Evolutionary conservation across 768 basidiomycete genomes (phyloP), one percentile per base, ranked within the genome.

Genomic region (Boletales sp.): DNA sequence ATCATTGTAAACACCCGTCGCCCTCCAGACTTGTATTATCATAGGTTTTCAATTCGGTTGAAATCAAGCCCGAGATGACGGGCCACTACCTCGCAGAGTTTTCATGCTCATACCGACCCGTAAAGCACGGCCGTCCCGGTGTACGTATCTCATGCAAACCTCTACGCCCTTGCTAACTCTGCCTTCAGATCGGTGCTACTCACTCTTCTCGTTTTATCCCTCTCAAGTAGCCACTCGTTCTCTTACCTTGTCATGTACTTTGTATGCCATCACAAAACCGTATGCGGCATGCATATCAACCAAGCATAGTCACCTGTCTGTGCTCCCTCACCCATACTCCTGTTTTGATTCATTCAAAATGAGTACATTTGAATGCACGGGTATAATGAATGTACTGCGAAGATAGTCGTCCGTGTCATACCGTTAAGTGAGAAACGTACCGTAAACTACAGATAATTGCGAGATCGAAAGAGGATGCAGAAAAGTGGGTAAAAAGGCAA

Each of bases 51-150:
- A 93, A 92, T 79, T 86, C 92, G 38, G 93, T 97, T 56, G 95
- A 98, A 76, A 94, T 98, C 80, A 98, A 95, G 80, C 94, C 97
- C 58, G 97, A 99, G 74, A 99, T 99, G 97, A 91, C 89, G 56
- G 97, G 97, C 52, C 94, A 95, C 84, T 98, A 99, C 78, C 93
- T 98, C 68, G 97, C 81, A 56, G 97, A 99, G 77, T 91, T 90
- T 77, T 90, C 90, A 29, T 90, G 90, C 78, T 93, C 95, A 53
- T 98, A 97, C 87, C 83, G 88, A 69, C 95, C 95, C 64, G 95
- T 99, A 73, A 94, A 94, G 80, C 95, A 99, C 81, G 95, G 95
- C 82, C 93, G 95, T 65, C 94, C 97, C 65, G 95, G 95, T 92
- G 88, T 93, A 77, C 69, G 90, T 80, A 38, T 48, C 40, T 32